Evolutionary conservation across 345 rosid genomes (phyloP), one percentile per base, ranked within the genome.

Genomic region (Aurinia saxatilis): DNA sequence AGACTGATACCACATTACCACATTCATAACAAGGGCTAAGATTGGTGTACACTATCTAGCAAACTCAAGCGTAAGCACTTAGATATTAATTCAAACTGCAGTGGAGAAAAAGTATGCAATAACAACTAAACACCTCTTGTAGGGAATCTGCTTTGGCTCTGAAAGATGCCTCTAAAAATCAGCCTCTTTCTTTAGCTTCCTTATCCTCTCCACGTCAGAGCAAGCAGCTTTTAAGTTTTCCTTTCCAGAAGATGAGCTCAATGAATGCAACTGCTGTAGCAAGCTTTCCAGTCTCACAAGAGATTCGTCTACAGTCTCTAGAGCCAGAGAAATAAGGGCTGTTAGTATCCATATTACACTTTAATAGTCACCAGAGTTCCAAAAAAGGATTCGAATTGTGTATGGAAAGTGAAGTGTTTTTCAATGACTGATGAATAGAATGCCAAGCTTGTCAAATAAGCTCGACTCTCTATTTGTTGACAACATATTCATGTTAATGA

Each of bases 161-260:
- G 76, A 85, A 87, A 74, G 99, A 93, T 52, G 84, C 99, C 77
- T 93, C 97, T 40, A 93, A 81, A 83, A 93, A 90, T 67, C 99
- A 67, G 97, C 95, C 83, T 93, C 99, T 75, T 87, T 90, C 83
- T 90, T 93, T 17, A 93, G 96, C 79, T 86, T 93, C 78, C 99
- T 80, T 70, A 93, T 87, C 62, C 79, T 93, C 78, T 87, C 95
- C 57, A 93, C 96, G 79, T 93, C 95, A 66, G 90, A 90, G 77
- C 97, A 87, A 60, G 99, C 99, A 45, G 95, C 96, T 77, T 87
- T 77, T 70, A 93, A 54, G 71, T 90, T 84, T 75, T 87, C 95
- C 70, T 85, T 93, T 73, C 96, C 90, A 61, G 91, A 79, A 64
- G 66, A 70, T 52, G 97, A 81, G 72, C 85, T 84, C 56, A 96